Evolutionary conservation across 2,329 filamentous ascomycete species (phyloP).

Genomic region (Penicillium fuscoglaucum): DNA sequence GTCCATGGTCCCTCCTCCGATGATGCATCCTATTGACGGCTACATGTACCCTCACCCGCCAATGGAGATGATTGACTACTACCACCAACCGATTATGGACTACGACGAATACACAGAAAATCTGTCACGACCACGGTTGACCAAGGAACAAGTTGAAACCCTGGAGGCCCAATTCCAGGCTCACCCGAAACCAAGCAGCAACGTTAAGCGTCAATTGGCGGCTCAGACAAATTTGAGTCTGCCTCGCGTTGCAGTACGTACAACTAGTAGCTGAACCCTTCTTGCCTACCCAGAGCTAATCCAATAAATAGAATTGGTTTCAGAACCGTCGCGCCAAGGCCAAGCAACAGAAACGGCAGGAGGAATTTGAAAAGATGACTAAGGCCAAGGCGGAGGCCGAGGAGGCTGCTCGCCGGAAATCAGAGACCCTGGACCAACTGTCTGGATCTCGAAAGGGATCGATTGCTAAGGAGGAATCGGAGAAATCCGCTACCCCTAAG

Average conservation of each 20-base stretch:
- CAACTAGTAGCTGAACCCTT: neutral
- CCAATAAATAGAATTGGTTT: slow-evolving; percentile 50
- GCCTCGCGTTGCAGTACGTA: slow-evolving; percentile 51
- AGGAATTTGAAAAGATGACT: slow-evolving; percentile 51
- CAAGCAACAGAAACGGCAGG: slow-evolving; percentile 52
- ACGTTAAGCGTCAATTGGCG: slow-evolving; percentile 52
- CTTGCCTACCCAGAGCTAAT: neutral
- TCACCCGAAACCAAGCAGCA: slow-evolving; percentile 53
- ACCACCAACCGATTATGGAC: slow-evolving; percentile 44
- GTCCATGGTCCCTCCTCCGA: slow-evolving; percentile 38
- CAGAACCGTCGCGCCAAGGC: slow-evolving; percentile 55
- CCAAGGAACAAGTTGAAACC: slow-evolving; percentile 54
- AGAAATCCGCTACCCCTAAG: slow-evolving; percentile 31
- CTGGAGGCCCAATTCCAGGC: slow-evolving; percentile 52
- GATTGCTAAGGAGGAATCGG: slow-evolving; percentile 25
- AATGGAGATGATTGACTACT: slow-evolving; percentile 47
- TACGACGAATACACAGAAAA: slow-evolving; percentile 51
- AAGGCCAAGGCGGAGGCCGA: slow-evolving; percentile 40
- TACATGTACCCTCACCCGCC: slow-evolving; percentile 41
- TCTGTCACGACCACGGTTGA: slow-evolving; percentile 50
- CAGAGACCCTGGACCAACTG: slow-evolving; percentile 26
- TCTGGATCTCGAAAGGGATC: slow-evolving; percentile 27
- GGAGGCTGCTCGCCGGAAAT: slow-evolving; percentile 36
- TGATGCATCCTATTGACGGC: slow-evolving; percentile 42
- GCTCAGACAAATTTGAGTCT: slow-evolving; percentile 51